Evolutionary conservation across 163 green algal genomes (phyloP).

Genomic region (Volvox carteri): DNA sequence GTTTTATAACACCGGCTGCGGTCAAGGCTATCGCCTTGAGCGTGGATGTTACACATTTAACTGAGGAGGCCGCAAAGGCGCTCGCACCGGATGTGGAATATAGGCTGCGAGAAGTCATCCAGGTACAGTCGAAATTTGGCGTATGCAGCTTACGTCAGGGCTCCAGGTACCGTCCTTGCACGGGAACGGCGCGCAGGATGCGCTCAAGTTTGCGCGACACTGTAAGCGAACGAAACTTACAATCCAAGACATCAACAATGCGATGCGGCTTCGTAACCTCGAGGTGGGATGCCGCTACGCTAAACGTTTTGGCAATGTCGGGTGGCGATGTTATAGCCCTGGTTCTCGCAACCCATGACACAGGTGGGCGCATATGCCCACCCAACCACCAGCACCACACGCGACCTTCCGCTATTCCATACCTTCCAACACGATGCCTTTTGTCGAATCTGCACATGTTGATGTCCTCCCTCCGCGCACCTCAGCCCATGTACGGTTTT

Average conservation of each 20-base stretch:
- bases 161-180: too few relatives aligned
- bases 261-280: constrained; percentile 83
- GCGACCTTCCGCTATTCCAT: too few relatives aligned
- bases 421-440: too few relatives aligned
- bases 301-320: too few relatives aligned
- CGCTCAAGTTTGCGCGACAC: constrained; percentile 89
- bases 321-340: too few relatives aligned
- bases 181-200: constrained; percentile 83
- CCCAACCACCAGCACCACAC: too few relatives aligned
- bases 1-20: constrained; percentile 61
- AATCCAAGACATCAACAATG: constrained; percentile 89
- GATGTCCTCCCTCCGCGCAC: neutral
- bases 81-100: constrained; percentile 93
- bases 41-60: constrained; percentile 78
- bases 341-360: too few relatives aligned
- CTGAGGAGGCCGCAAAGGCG: constrained; percentile 80
- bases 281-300: constrained; percentile 70
- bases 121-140: too few relatives aligned
- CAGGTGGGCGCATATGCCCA: too few relatives aligned
- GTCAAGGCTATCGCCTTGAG: constrained; percentile 80
- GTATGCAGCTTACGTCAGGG: too few relatives aligned
- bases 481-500: constrained; percentile 89
- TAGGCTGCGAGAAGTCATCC: constrained; percentile 90
- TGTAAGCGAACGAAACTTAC: constrained; percentile 83
- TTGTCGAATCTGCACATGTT: neutral